Evolutionary conservation across 352 stramenopile species (phyloP).

Genomic region (Elongisporangium prolatum): DNA sequence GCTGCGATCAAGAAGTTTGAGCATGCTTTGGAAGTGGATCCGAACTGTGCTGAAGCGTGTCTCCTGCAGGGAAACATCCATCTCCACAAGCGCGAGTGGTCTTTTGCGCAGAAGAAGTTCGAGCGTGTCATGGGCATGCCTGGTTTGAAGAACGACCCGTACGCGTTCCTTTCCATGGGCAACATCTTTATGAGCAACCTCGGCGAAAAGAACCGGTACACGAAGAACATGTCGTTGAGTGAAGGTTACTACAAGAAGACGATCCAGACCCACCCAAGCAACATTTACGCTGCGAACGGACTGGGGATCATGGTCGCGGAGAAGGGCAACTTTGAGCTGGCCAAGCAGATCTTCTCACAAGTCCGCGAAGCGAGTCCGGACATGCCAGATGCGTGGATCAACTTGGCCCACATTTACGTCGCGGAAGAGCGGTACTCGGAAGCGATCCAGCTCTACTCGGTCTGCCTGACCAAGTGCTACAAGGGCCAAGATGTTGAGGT

Average conservation of each 20-base stretch:
- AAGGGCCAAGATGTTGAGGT: conserved; percentile 81
- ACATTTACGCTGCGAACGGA: conserved; percentile 97
- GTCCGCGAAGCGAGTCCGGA: conserved; percentile 95
- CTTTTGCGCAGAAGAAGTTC: conserved; percentile 91
- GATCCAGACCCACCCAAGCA: conserved; percentile 87
- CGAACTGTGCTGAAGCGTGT: conserved; percentile 89
- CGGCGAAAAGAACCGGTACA: conserved; percentile 92
- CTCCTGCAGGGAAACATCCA: conserved; percentile 96
- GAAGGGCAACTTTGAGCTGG: conserved; percentile 95
- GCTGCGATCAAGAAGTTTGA: conserved; percentile 91
- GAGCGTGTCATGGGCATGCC: conserved; percentile 93
- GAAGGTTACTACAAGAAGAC: conserved; percentile 97
- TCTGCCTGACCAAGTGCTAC: conserved; percentile 88
- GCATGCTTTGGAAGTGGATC: conserved; percentile 88
- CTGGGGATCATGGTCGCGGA: conserved; percentile 97
- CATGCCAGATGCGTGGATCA: conserved; percentile 95
- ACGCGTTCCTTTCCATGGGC: conserved; percentile 95
- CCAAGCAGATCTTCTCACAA: conserved; percentile 95
- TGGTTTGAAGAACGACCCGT: conserved; percentile 94
- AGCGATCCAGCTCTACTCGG: conserved; percentile 95
- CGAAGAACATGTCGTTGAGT: conserved; percentile 93
- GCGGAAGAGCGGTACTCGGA: conserved; percentile 95
- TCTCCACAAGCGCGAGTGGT: conserved; percentile 93
- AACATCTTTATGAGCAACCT: conserved; percentile 99
- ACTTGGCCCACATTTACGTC: conserved; percentile 96